Percentiles rank a stretch among this genome's conserved stretches.
Conservation (phyloP, 257 asterid genomes). For the Cruciata laevipes region DNA sequence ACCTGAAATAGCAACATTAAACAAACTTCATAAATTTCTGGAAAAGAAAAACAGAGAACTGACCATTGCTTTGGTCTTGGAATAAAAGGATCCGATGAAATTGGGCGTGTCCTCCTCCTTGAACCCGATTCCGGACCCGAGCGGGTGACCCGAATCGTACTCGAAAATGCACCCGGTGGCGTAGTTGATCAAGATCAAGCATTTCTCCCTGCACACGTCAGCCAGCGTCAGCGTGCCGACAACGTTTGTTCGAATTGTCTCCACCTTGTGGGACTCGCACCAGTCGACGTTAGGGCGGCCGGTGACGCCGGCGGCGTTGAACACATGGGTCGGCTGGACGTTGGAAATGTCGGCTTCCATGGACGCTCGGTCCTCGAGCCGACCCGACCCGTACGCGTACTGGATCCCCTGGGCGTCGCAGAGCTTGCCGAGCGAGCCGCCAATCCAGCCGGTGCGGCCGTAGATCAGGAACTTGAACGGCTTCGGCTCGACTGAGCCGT, state of each 20-base stretch:
- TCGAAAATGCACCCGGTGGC: slow-evolving; percentile 87
- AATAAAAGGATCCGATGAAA: slow-evolving; percentile 73
- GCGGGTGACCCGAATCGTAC: slow-evolving; percentile 51
- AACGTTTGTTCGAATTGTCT: slow-evolving; percentile 73
- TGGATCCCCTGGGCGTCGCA: slow-evolving; percentile 56
- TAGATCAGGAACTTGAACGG: slow-evolving; percentile 69
- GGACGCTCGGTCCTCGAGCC: slow-evolving; percentile 49
- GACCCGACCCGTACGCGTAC: slow-evolving; percentile 68
- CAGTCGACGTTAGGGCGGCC: slow-evolving; percentile 92
- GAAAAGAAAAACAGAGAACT: slow-evolving; percentile 2
- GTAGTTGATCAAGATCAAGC: slow-evolving; percentile 55
- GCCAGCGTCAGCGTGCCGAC: slow-evolving; percentile 80
- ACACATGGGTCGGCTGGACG: slow-evolving; percentile 60
- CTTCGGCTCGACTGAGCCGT: slow-evolving; percentile 43
- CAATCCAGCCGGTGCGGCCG: slow-evolving; percentile 83
- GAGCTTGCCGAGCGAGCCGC: slow-evolving; percentile 76
- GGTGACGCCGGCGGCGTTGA: slow-evolving; percentile 86
- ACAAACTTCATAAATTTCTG: not conserved
- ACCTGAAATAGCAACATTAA: not conserved
- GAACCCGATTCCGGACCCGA: slow-evolving; percentile 71
- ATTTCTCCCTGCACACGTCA: slow-evolving; percentile 64
- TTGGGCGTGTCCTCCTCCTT: slow-evolving; percentile 88
- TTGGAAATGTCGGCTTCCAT: slow-evolving; percentile 48
- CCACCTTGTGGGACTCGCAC: slow-evolving; percentile 87
- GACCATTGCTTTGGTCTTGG: slow-evolving; percentile 92